A percentile compares a stretch with the other conserved stretches of the same genome.
Evolutionary conservation across 2,329 filamentous ascomycete genomes (phyloP).

Genomic region (Fusarium mundagurra): DNA sequence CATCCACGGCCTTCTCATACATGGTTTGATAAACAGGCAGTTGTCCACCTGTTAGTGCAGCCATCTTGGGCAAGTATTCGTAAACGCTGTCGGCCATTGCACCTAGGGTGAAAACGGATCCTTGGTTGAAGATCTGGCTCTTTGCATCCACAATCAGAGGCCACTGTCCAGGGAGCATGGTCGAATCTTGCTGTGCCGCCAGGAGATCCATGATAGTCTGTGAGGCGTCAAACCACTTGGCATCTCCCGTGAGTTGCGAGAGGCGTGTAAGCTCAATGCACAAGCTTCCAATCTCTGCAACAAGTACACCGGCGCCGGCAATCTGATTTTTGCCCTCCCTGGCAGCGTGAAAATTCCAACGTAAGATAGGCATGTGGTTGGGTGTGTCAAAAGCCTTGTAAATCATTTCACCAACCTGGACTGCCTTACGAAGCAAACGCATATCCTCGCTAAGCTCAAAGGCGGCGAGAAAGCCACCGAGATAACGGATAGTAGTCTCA

Average conservation of each 20-base stretch:
- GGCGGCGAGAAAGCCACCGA: slow-evolving; percentile 75
- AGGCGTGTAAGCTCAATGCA: slow-evolving; percentile 78
- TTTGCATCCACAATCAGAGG: slow-evolving; percentile 53
- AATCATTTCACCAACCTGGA: slow-evolving; percentile 70
- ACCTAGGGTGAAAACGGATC: slow-evolving; percentile 58
- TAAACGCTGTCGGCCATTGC: slow-evolving; percentile 67
- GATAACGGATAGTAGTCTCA: slow-evolving; percentile 76
- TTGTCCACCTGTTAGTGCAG: slow-evolving; percentile 66
- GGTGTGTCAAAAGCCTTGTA: slow-evolving; percentile 75
- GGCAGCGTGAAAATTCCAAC: slow-evolving; percentile 54
- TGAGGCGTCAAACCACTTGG: slow-evolving; percentile 79
- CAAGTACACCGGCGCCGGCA: slow-evolving; percentile 52
- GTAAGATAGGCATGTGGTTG: slow-evolving; percentile 69
- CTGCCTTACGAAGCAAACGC: slow-evolving; percentile 68
- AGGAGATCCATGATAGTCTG: slow-evolving; percentile 74
- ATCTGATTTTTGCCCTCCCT: slow-evolving; percentile 47
- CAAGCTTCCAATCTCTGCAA: slow-evolving; percentile 68
- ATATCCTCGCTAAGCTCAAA: slow-evolving; percentile 71
- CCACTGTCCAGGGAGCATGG: slow-evolving; percentile 78
- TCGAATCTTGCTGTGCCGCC: slow-evolving; percentile 71
- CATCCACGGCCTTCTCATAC: slow-evolving; percentile 65
- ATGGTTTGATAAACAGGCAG: slow-evolving; percentile 65
- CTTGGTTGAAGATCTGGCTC: slow-evolving; percentile 36
- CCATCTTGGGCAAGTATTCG: slow-evolving; percentile 95
- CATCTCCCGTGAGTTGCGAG: slow-evolving; percentile 76